phyloP scores from a whole-genome alignment of 805 yeast species.

The Jamesozyma gamospora region DNA sequence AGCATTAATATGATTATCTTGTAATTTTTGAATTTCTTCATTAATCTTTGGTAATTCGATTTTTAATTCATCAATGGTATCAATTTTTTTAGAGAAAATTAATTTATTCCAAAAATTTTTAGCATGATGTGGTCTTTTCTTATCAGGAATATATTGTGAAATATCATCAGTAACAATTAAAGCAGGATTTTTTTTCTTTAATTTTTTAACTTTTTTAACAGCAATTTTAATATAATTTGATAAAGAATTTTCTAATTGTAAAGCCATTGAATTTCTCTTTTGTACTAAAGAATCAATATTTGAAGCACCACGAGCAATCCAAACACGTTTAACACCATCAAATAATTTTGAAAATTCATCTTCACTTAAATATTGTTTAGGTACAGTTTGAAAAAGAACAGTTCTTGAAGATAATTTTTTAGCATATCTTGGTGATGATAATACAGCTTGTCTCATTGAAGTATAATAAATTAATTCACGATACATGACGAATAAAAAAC shows the following conservation, averaged over 20 bases:
- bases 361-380: conserved; percentile 62
- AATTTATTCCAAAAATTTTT: conserved; percentile 20
- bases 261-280: conserved; percentile 50
- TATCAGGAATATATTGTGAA: conserved; percentile 48
- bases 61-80: conserved; percentile 47
- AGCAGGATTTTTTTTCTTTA: conserved; percentile 48
- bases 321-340: conserved; percentile 72
- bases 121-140: conserved; percentile 57
- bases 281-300: conserved; percentile 46
- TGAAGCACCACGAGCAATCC: conserved; percentile 60
- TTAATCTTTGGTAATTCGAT: conserved; percentile 50
- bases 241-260: conserved; percentile 58
- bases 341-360: conserved; percentile 64
- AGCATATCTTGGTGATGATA: conserved; percentile 76
- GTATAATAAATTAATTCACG: conserved; percentile 74
- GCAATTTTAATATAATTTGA: conserved; percentile 50
- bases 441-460: conserved; percentile 64
- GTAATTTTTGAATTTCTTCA: conserved; percentile 46
- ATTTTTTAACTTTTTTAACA: conserved; percentile 49
- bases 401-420: conserved; percentile 66
- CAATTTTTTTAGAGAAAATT: conserved; percentile 49
- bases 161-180: conserved; percentile 38
- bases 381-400: conserved; percentile 75
- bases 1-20: conserved; percentile 36
- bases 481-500: conserved; percentile 61